phyloP scores from a whole-genome alignment of 164 flowering plant species.

The Buxus sempervirens region DNA sequence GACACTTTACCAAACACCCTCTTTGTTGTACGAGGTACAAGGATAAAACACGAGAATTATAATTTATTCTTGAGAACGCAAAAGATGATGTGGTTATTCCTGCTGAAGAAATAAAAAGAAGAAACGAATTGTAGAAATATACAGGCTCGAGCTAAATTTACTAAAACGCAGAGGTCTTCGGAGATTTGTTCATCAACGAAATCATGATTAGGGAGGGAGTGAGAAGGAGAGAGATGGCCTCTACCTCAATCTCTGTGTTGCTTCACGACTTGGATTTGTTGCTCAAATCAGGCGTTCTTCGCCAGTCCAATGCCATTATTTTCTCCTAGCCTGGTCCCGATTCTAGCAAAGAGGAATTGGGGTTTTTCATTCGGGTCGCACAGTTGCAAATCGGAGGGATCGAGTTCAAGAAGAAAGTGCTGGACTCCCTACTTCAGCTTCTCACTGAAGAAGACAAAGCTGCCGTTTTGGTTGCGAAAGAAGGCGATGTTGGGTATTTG shows the following conservation, averaged over 20 bases:
- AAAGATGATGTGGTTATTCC: too few relatives aligned
- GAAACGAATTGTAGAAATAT: too few relatives aligned
- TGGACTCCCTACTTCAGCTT: slow-evolving; percentile 60
- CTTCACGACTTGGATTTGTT: slow-evolving; percentile 60
- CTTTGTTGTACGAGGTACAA: too few relatives aligned
- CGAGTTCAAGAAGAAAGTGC: slow-evolving; percentile 70
- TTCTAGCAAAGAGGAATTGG: slow-evolving; percentile 50
- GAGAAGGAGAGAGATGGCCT: slow-evolving; percentile 72
- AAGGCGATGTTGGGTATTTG: slow-evolving; percentile 56
- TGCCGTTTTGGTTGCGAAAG: slow-evolving; percentile 44
- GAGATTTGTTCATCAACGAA: too few relatives aligned
- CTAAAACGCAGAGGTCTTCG: too few relatives aligned
- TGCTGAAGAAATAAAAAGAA: too few relatives aligned
- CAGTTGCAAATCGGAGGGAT: slow-evolving; percentile 73
- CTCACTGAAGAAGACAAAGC: slow-evolving; percentile 46
- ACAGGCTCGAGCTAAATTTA: too few relatives aligned
- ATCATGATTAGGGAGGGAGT: too few relatives aligned
- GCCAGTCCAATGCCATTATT: slow-evolving; percentile 63
- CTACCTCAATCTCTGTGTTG: slow-evolving; percentile 50
- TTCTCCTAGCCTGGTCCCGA: slow-evolving; percentile 56
- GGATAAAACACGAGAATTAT: too few relatives aligned
- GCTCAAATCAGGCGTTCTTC: slow-evolving; percentile 69
- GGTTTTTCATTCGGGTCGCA: slow-evolving; percentile 57
- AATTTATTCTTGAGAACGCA: too few relatives aligned
- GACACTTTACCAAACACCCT: too few relatives aligned